A percentile compares a stretch with the other conserved stretches of the same genome.
Evolutionary conservation across 768 basidiomycete genomes (phyloP).

Genomic region (Tulasnella sp.): DNA sequence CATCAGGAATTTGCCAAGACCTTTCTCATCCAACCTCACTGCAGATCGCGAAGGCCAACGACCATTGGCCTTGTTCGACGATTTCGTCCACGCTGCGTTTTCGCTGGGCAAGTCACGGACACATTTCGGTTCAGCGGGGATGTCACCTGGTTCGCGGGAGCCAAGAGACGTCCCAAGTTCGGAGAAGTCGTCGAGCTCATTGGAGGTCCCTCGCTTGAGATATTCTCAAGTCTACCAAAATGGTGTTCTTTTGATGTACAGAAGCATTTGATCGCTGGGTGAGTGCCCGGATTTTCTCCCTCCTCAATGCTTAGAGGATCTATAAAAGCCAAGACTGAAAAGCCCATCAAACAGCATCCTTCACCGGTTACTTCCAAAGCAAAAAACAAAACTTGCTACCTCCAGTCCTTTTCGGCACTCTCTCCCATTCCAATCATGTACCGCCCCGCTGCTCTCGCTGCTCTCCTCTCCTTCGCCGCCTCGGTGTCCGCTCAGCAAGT

Average conservation of each 20-base stretch:
- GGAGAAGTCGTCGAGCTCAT: background rate
- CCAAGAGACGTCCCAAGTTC: background rate
- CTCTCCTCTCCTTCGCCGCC: constrained; percentile 8
- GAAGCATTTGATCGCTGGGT: background rate
- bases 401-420: background rate
- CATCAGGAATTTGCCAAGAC: background rate
- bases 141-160: background rate
- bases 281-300: background rate
- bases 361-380: background rate
- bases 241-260: background rate
- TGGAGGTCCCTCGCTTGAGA: background rate
- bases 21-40: background rate
- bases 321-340: background rate
- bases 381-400: background rate
- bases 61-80: no score
- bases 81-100: background rate
- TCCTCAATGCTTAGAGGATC: background rate
- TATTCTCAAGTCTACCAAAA: background rate
- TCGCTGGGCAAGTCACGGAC: background rate
- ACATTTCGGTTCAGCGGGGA: background rate
- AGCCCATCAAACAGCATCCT: background rate
- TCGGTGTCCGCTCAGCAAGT: constrained; percentile 36
- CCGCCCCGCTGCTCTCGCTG: constrained; percentile 7
- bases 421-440: background rate
- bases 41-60: no score